Evolutionary conservation across 305 asterid species (phyloP), one percentile per base, ranked within the genome.

Genomic region (Fraxinus latifolia): DNA sequence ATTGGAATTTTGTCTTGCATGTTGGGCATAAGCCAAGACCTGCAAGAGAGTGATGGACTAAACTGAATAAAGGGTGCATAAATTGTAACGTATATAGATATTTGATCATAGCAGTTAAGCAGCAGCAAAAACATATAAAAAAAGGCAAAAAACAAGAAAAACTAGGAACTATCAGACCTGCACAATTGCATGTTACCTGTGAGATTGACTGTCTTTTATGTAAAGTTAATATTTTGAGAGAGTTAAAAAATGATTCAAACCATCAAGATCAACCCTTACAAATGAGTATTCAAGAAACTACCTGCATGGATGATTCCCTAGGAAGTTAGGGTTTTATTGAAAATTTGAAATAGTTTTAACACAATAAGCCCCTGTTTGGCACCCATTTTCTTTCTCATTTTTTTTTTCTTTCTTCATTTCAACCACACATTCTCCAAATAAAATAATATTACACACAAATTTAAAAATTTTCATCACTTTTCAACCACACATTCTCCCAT

Each of bases 11-110:
- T 90, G 91, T 83, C 95, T 91, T 42, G 94, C 93, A 79, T 93
- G 91, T 60, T 92, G 93, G 32, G 97, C 95, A 84, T 91, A 89
- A 79, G 94, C 94, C 89, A 93, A 84, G 82, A 93, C 92, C 98
- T 94, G 91, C 83, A 83, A 79, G 34, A 83, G 80, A 76, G 62
- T 15, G 55, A 75, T 5, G 29, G 14, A 79, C 42, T 39, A 55
- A 53, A 75, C 73, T 53, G 25, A 81, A 70, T 67, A 53, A 68
- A 7, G 68, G 72, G 77, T 60, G 37, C 39, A 65, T 39, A 42
- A 21, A 80, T 58, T 70, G 36, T 76, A 15, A 36, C 11, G 14
- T 44, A 27, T 2, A 74, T 4, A 74, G 73, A 19, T 44, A 31
- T 75, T 39, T 11, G 14, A 70, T n/a, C 37, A n/a, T 21, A 79